Evolutionary conservation across 495 filamentous ascomycete species (phyloP), one percentile per base, ranked within the genome.

Genomic region (Penicillium chermesinum): DNA sequence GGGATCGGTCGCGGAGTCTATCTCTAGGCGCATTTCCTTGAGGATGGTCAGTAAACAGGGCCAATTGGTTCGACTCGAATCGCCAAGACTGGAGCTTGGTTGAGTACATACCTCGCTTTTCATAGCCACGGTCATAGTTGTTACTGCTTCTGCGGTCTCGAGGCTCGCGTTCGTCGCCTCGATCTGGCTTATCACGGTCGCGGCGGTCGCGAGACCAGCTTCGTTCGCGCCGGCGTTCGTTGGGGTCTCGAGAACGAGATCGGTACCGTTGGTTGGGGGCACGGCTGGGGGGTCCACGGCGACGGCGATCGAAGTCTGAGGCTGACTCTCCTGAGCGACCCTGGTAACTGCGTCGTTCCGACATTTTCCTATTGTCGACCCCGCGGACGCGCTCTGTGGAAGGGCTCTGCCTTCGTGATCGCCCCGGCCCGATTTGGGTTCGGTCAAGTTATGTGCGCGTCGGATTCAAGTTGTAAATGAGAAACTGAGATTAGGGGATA

Each of bases 341-440:
- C 13, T 53, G 46, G 30, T 48, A 52, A 15, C 75, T 73, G 42
- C 70, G 67, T 35, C 63, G 66, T 38, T 80, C 77, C 75, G 75
- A 79, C 74, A 76, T 80, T 13, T 69, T 54, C 6, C 73, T 64
- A 57, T 73, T 80, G 43, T 80, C 76, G 14, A 67, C 67, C 14
- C 75, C 70, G 43, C 75, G 74, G 25, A 76, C 63, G 33, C 78
- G 78, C 54, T 82, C 81, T 33, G 73, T 56, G 38, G 76, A 73
- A 18, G 75, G n/a, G 78, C 42, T 81, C 78, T 12, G 72, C 60
- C 76, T 79, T 80, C 39, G 50, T 66, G 53, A 19, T 30, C 45
- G 34, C 40, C 42, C 27, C 47, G 41, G 39, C 47, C 46, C 42
- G 45, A 17, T 55, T 8, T 53, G 52, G 50, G 43, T 49, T 55